These are phyloP conservation scores for Buxus sempervirens DNA, from an alignment of 164 flowering plant species.

Conservation along the genomic window DNA sequence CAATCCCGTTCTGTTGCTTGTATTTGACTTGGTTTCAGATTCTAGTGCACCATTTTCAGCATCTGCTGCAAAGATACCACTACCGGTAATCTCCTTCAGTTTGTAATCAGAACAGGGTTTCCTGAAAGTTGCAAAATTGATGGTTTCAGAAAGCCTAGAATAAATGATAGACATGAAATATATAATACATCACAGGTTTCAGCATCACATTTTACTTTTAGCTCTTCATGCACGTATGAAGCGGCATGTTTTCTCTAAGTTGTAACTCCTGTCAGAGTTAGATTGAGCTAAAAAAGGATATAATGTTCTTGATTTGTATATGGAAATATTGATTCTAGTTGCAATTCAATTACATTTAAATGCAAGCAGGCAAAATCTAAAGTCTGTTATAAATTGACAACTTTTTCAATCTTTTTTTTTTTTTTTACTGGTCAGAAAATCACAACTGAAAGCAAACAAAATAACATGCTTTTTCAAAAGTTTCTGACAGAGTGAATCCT, in stretches of 20 bases:
- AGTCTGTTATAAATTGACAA: background rate
- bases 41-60: slow-evolving; percentile 40
- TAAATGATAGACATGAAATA: slow-evolving; percentile 24
- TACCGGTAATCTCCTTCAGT: slow-evolving; percentile 73
- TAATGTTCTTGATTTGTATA: too few species aligned
- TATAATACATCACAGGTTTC: background rate
- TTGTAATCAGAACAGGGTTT: slow-evolving; percentile 70
- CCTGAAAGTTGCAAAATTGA: slow-evolving; percentile 36
- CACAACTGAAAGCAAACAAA: too few species aligned
- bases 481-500: too few species aligned
- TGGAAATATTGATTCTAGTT: too few species aligned
- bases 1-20: slow-evolving; percentile 45
- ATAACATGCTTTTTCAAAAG: too few species aligned
- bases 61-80: slow-evolving; percentile 51
- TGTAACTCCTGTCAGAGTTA: too few species aligned
- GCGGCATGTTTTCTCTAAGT: too few species aligned
- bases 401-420: too few species aligned
- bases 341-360: background rate
- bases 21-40: slow-evolving; percentile 29
- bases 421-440: too few species aligned
- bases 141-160: background rate
- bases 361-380: background rate
- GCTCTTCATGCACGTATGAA: background rate
- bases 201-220: background rate
- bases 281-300: background rate